These are phyloP conservation scores for Aspergillus sp. DNA, from an alignment of 2,329 filamentous ascomycete species.

Conservation along the genomic window DNA sequence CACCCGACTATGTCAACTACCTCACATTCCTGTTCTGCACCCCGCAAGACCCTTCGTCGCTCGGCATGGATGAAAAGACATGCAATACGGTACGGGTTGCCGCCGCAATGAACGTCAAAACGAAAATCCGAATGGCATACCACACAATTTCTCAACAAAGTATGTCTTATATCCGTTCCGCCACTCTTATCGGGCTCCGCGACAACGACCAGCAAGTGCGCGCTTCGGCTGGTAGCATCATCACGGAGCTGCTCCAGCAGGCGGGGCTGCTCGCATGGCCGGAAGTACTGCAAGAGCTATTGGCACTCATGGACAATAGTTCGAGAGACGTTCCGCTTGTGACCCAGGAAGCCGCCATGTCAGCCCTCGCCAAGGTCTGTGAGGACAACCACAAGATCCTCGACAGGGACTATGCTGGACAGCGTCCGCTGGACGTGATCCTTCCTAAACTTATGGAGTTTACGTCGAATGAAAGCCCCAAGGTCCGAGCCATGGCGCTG, in stretches of 20 bases:
- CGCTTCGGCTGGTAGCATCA: constrained; percentile 84
- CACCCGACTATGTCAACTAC: constrained; percentile 95
- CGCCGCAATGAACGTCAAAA: constrained; percentile 92
- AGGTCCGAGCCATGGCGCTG: constrained; percentile 72
- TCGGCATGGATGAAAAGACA: constrained; percentile 55
- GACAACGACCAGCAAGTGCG: constrained; percentile 78
- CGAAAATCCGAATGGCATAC: constrained; percentile 72
- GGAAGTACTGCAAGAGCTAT: constrained; percentile 74
- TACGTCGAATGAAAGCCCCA: constrained; percentile 66
- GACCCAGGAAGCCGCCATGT: constrained; percentile 88
- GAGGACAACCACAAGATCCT: constrained; percentile 87
- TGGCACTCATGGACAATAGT: constrained; percentile 69
- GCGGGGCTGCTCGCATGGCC: constrained; percentile 88
- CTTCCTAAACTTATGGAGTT: constrained; percentile 88
- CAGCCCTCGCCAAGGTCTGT: constrained; percentile 87
- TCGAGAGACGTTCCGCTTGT: constrained; percentile 60
- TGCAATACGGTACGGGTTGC: constrained; percentile 73
- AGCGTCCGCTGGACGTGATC: constrained; percentile 79
- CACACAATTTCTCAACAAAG: constrained; percentile 68
- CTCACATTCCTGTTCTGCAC: constrained; percentile 84
- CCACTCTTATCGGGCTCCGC: constrained; percentile 70
- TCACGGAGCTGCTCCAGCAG: constrained; percentile 80
- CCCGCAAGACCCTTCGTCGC: constrained; percentile 49
- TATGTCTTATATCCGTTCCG: constrained; percentile 69
- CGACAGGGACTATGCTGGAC: constrained; percentile 79